A percentile compares a stretch with the other conserved stretches of the same genome.
Evolutionary conservation across 805 yeast genomes (phyloP).

Genomic region (Candida tibetensis): DNA sequence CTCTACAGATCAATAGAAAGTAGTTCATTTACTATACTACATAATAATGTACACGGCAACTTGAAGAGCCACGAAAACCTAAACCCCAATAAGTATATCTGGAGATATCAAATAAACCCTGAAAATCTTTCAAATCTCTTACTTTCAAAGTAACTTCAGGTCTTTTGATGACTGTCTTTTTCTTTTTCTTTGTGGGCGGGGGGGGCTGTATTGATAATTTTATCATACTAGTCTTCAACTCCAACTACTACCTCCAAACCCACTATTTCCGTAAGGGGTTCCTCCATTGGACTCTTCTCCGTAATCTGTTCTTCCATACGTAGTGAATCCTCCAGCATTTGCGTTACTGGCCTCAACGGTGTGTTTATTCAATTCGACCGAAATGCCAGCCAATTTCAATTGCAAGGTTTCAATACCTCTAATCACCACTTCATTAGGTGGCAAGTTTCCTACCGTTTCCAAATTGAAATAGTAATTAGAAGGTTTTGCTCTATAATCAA

Average conservation of each 20-base stretch:
- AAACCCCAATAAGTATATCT: too few relatives aligned
- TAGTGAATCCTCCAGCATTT: slow-evolving; percentile 48
- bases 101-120: too few relatives aligned
- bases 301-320: slow-evolving; percentile 38
- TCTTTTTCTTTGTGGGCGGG: neutral
- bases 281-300: slow-evolving; percentile 29
- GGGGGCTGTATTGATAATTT: too few relatives aligned
- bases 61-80: too few relatives aligned
- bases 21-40: too few relatives aligned
- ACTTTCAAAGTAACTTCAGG: too few relatives aligned
- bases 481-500: slow-evolving; percentile 83
- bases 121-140: too few relatives aligned
- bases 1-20: too few relatives aligned
- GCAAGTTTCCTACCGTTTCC: slow-evolving; percentile 87
- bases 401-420: slow-evolving; percentile 84
- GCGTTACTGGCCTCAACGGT: slow-evolving; percentile 39
- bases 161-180: too few relatives aligned
- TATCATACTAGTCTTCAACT: too few relatives aligned
- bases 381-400: slow-evolving; percentile 84
- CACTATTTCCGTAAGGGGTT: slow-evolving; percentile 13
- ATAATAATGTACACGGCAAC: too few relatives aligned
- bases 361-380: slow-evolving; percentile 59
- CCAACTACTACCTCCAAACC: slow-evolving; percentile 14
- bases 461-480: slow-evolving; percentile 80
- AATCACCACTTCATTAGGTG: slow-evolving; percentile 84